phyloP scores from a whole-genome alignment of 352 stramenopile species.

The Phytophthora pinifolia region DNA sequence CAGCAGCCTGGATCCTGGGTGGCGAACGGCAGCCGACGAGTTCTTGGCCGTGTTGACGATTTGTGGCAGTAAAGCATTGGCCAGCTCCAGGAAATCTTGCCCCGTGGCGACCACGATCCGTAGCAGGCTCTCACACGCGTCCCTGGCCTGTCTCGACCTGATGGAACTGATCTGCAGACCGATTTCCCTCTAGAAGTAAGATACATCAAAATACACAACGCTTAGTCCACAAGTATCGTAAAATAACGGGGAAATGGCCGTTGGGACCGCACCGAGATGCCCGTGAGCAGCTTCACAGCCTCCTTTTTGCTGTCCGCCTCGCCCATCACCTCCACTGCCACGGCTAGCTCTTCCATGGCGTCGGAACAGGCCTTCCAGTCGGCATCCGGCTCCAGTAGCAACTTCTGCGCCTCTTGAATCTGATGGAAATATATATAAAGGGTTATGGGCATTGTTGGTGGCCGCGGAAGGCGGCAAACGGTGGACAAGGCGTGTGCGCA shows the following conservation, averaged over 20 bases:
- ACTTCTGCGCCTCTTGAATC: slow-evolving; percentile 42
- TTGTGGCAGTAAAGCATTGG: slow-evolving; percentile 53
- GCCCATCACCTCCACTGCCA: slow-evolving; percentile 42
- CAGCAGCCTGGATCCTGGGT: slow-evolving; percentile 53
- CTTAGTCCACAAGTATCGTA: slow-evolving; percentile 1
- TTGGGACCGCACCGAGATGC: slow-evolving; percentile 41
- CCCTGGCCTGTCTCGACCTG: slow-evolving; percentile 52
- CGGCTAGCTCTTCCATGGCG: slow-evolving; percentile 46
- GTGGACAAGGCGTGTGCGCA: slow-evolving; percentile 12
- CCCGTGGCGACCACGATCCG: slow-evolving; percentile 49
- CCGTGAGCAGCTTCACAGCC: slow-evolving; percentile 38
- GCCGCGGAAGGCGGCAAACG: slow-evolving; percentile 5
- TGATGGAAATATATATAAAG: slow-evolving; percentile 19
- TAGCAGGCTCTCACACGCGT: slow-evolving; percentile 46
- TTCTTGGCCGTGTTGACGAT: slow-evolving; percentile 56
- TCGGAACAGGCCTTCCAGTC: slow-evolving; percentile 48
- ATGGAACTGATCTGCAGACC: slow-evolving; percentile 41
- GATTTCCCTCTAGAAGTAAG: slow-evolving; percentile 37
- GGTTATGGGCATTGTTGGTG: slow-evolving; percentile 17
- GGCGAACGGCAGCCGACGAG: slow-evolving; percentile 50
- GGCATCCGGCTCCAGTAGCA: slow-evolving; percentile 26
- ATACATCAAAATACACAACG: slow-evolving; percentile 12
- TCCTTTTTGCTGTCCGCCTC: slow-evolving; percentile 28
- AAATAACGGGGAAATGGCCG: slow-evolving; percentile 8
- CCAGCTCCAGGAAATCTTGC: slow-evolving; percentile 52